A percentile compares a stretch with the other conserved stretches of the same genome.
These are phyloP conservation scores for Anisodus tanguticus DNA, from an alignment of 257 asterid species.

Conservation along the genomic window DNA sequence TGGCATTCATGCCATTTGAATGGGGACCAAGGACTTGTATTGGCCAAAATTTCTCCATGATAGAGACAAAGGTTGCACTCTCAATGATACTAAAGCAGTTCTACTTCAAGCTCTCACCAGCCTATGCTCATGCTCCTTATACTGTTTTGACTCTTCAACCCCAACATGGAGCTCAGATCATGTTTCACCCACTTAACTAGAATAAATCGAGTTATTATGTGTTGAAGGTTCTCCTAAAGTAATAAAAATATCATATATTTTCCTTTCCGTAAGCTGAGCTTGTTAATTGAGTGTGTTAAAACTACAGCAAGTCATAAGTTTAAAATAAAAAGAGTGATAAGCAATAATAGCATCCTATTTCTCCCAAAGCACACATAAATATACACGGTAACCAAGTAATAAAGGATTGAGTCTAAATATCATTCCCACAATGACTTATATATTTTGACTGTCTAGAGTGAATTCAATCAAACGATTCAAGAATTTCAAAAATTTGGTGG, in stretches of 20 bases:
- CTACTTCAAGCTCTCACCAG: constrained; percentile 52
- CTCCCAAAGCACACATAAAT: too few relatives aligned
- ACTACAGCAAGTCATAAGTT: neutral
- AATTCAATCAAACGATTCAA: too few relatives aligned
- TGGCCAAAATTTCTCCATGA: constrained; percentile 55
- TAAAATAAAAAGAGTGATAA: neutral
- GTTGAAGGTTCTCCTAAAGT: neutral
- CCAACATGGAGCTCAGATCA: constrained; percentile 60
- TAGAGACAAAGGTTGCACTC: constrained; percentile 58
- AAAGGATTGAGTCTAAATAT: too few relatives aligned
- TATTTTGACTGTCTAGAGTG: too few relatives aligned
- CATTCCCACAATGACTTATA: too few relatives aligned
- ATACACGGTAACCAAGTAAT: too few relatives aligned
- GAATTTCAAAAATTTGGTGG: too few relatives aligned
- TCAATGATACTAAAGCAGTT: constrained; percentile 51
- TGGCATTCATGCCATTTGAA: constrained; percentile 63
- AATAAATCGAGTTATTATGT: neutral
- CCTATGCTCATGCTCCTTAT: constrained; percentile 62
- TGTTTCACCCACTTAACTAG: constrained; percentile 34
- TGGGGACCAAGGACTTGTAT: constrained; percentile 61
- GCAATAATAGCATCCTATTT: too few relatives aligned
- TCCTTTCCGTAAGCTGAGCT: neutral
- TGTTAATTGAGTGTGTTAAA: neutral
- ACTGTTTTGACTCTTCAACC: constrained; percentile 60
- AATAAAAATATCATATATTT: neutral